phyloP scores from a whole-genome alignment of 1,284 basidiomycete genomes.

The Chalciporus sp. region DNA sequence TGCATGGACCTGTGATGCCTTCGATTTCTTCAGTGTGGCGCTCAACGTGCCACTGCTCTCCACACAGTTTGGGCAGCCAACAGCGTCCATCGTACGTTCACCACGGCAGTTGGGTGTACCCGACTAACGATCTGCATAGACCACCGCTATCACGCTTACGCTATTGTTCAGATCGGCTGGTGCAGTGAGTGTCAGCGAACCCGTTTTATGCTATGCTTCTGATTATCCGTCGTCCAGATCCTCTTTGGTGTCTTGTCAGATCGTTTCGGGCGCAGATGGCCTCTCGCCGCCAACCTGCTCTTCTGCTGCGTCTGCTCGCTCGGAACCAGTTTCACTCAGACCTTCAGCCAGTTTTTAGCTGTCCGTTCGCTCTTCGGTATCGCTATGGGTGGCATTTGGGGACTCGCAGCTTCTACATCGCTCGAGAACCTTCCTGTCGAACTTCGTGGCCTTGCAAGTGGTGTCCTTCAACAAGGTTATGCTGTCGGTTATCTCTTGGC shows the following conservation, averaged over 20 bases:
- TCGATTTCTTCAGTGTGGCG: conserved; percentile 86
- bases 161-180: conserved; percentile 88
- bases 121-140: conserved; percentile 42
- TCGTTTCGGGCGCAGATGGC: conserved; percentile 93
- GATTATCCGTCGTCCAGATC: conserved; percentile 43
- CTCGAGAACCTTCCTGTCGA: conserved; percentile 91
- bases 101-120: not conserved
- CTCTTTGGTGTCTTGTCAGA: conserved; percentile 83
- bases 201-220: not conserved
- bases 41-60: conserved; percentile 65
- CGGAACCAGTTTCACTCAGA: conserved; percentile 73
- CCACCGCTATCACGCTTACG: conserved; percentile 89
- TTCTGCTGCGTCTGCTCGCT: conserved; percentile 77
- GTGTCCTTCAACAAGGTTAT: conserved; percentile 85
- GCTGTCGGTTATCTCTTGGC: conserved; percentile 65
- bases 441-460: conserved; percentile 83
- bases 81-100: conserved; percentile 57
- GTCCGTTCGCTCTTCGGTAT: conserved; percentile 81
- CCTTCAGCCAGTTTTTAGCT: conserved; percentile 68
- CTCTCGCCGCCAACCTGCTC: conserved; percentile 77
- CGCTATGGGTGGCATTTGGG: conserved; percentile 88
- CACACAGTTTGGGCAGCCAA: conserved; percentile 51
- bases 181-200: conserved; percentile 52
- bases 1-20: conserved; percentile 79
- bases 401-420: conserved; percentile 71